phyloP scores from a whole-genome alignment of 768 basidiomycete species.

The Hydnomerulius pinastri region DNA sequence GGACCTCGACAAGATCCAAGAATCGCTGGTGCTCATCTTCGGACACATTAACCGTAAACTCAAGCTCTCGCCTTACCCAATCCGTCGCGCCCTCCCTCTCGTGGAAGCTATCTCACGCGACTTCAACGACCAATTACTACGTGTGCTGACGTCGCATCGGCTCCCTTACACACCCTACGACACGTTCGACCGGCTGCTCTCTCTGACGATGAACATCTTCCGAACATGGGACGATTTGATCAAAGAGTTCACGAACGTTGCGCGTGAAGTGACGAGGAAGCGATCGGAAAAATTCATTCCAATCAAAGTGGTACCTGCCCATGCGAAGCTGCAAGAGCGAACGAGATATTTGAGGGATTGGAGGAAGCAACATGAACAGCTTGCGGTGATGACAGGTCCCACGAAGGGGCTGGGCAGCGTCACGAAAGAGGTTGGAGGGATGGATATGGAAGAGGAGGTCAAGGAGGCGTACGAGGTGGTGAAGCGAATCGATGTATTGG shows the following conservation, averaged over 20 bases:
- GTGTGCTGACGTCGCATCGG: slow-evolving; percentile 88
- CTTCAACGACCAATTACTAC: slow-evolving; percentile 92
- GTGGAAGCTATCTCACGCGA: slow-evolving; percentile 98
- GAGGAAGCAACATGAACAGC: slow-evolving; percentile 96
- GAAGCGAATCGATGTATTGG: slow-evolving; percentile 94
- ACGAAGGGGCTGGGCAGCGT: slow-evolving; percentile 80
- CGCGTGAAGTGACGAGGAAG: slow-evolving; percentile 89
- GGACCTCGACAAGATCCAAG: slow-evolving; percentile 93
- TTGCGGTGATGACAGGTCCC: slow-evolving; percentile 96
- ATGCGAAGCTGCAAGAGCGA: slow-evolving; percentile 88
- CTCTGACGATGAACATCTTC: slow-evolving; percentile 76
- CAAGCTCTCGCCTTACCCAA: slow-evolving; percentile 94
- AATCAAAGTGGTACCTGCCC: slow-evolving; percentile 91
- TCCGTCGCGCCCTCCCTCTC: slow-evolving; percentile 91
- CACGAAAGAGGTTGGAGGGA: slow-evolving; percentile 78
- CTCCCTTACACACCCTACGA: slow-evolving; percentile 93
- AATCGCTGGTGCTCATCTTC: slow-evolving; percentile 85
- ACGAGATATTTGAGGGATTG: slow-evolving; percentile 86
- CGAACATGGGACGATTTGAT: slow-evolving; percentile 86
- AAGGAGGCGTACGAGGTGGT: slow-evolving; percentile 96
- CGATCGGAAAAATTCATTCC: slow-evolving; percentile 93
- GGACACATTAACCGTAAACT: slow-evolving; percentile 94
- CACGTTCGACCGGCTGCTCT: slow-evolving; percentile 86
- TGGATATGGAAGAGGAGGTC: slow-evolving; percentile 99
- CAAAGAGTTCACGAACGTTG: slow-evolving; percentile 91